These are phyloP conservation scores for Psilocybe sp. DNA, from an alignment of 768 basidiomycete genomes.

Conservation along the genomic window DNA sequence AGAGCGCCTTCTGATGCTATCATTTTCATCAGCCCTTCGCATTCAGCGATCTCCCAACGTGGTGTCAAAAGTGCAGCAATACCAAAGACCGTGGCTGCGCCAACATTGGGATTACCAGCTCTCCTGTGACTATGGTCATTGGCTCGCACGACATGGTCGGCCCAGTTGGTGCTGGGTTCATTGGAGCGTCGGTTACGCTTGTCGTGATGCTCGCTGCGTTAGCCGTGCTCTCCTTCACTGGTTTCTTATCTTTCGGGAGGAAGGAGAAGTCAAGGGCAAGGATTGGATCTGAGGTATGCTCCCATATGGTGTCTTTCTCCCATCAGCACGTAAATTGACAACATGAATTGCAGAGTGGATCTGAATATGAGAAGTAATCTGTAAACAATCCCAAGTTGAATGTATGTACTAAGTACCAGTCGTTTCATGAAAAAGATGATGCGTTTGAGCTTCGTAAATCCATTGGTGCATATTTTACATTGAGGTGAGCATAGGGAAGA, in stretches of 20 bases:
- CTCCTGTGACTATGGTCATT: conserved; percentile 20
- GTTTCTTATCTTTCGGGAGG: conserved; percentile 30
- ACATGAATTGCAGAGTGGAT: not conserved
- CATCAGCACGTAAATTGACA: not conserved
- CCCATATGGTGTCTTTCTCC: not conserved
- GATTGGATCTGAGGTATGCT: conserved; percentile 4
- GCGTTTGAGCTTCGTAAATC: no score
- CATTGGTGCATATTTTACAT: no score
- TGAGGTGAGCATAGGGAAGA: no score
- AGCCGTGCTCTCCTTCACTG: conserved; percentile 36
- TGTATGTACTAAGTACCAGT: no score
- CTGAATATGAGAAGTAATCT: not conserved
- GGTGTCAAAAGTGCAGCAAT: conserved; percentile 62
- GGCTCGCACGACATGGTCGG: conserved; percentile 36
- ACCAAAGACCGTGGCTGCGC: conserved; percentile 55
- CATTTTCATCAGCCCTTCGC: conserved; percentile 37
- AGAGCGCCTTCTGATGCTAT: not conserved
- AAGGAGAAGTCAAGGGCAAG: not conserved
- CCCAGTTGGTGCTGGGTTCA: conserved; percentile 63
- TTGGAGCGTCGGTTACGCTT: conserved; percentile 58
- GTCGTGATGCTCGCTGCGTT: conserved; percentile 37
- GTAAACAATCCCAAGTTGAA: no score
- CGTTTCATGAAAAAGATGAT: no score
- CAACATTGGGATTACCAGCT: conserved; percentile 35
- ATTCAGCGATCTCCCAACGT: conserved; percentile 50